phyloP scores from a whole-genome alignment of 805 yeast genomes.

The Zygosaccharomyces lentus region DNA sequence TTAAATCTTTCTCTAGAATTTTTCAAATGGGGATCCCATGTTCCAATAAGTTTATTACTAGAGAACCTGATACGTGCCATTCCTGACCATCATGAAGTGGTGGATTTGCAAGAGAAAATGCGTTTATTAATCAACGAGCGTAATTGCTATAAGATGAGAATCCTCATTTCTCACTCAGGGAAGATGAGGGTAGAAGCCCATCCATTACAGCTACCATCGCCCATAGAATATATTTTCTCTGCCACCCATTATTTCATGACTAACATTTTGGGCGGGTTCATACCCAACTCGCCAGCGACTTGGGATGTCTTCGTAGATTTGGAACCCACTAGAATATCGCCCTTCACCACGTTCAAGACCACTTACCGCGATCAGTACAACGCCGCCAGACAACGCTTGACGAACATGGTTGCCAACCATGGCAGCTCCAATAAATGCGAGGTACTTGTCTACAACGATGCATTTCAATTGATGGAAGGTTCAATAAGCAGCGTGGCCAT shows the following conservation, averaged over 20 bases:
- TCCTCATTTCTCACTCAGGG: slow-evolving; percentile 40
- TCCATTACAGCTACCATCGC: slow-evolving; percentile 28
- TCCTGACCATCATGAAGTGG: slow-evolving; percentile 11
- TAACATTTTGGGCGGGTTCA: slow-evolving; percentile 26
- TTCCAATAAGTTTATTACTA: slow-evolving; percentile 44
- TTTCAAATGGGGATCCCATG: slow-evolving; percentile 47
- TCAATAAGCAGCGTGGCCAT: slow-evolving; percentile 79
- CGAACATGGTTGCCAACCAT: slow-evolving; percentile 30
- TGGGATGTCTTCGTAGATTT: slow-evolving; percentile 66
- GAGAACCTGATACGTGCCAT: slow-evolving; percentile 37
- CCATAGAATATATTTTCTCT: neutral
- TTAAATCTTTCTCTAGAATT: slow-evolving; percentile 49
- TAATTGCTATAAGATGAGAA: slow-evolving; percentile 45
- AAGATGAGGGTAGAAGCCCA: slow-evolving; percentile 37
- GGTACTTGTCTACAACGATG: slow-evolving; percentile 63
- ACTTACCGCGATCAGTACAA: slow-evolving; percentile 63
- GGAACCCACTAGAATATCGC: slow-evolving; percentile 51
- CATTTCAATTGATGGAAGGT: slow-evolving; percentile 69
- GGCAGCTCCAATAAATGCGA: slow-evolving; percentile 46
- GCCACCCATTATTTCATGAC: slow-evolving; percentile 27
- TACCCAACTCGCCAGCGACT: slow-evolving; percentile 23
- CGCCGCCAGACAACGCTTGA: slow-evolving; percentile 51
- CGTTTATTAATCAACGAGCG: slow-evolving; percentile 25
- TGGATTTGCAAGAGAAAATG: slow-evolving; percentile 16
- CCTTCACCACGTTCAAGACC: slow-evolving; percentile 85